Percentiles rank a stretch among this genome's conserved stretches.
Conservation (phyloP, 2,329 filamentous ascomycete genomes). For the Xylariales sp. region DNA sequence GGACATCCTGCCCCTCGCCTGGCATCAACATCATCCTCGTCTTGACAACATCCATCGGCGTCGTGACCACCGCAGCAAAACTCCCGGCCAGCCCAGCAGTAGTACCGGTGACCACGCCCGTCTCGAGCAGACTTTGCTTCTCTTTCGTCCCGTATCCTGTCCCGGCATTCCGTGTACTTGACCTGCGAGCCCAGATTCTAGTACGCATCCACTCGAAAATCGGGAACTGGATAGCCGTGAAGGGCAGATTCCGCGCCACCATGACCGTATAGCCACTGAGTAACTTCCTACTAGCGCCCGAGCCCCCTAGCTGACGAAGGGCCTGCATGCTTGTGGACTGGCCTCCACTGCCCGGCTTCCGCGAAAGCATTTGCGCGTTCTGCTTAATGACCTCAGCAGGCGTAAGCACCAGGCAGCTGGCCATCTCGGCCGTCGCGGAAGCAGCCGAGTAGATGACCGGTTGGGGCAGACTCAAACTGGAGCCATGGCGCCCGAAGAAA, state of each 20-base stretch:
- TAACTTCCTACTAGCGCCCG: slow-evolving; percentile 53
- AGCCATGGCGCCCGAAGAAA: slow-evolving; percentile 47
- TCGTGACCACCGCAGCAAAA: slow-evolving; percentile 75
- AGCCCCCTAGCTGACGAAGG: slow-evolving; percentile 44
- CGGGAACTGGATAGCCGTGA: slow-evolving; percentile 85
- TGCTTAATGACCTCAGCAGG: slow-evolving; percentile 91
- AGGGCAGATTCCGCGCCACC: slow-evolving; percentile 77
- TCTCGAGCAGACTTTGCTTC: slow-evolving; percentile 50
- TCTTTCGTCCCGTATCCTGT: slow-evolving; percentile 23
- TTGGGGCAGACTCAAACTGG: slow-evolving; percentile 50
- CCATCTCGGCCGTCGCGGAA: slow-evolving; percentile 73
- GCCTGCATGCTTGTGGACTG: slow-evolving; percentile 43
- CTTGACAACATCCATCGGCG: slow-evolving; percentile 85
- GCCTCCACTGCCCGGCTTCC: slow-evolving; percentile 12
- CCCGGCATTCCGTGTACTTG: slow-evolving; percentile 9
- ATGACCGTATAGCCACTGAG: slow-evolving; percentile 74
- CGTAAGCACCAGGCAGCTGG: slow-evolving; percentile 80
- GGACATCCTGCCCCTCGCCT: slow-evolving; percentile 28
- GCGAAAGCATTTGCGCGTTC: slow-evolving; percentile 76
- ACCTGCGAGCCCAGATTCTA: slow-evolving; percentile 36
- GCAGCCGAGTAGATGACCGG: slow-evolving; percentile 69
- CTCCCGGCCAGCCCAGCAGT: slow-evolving; percentile 72
- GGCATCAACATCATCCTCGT: slow-evolving; percentile 80
- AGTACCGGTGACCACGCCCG: slow-evolving; percentile 64
- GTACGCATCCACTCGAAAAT: slow-evolving; percentile 74